Evolutionary conservation across 2,329 filamentous ascomycete species (phyloP), one percentile per base, ranked within the genome.

Genomic region (Nothophaeocryptopus gaeumannii): DNA sequence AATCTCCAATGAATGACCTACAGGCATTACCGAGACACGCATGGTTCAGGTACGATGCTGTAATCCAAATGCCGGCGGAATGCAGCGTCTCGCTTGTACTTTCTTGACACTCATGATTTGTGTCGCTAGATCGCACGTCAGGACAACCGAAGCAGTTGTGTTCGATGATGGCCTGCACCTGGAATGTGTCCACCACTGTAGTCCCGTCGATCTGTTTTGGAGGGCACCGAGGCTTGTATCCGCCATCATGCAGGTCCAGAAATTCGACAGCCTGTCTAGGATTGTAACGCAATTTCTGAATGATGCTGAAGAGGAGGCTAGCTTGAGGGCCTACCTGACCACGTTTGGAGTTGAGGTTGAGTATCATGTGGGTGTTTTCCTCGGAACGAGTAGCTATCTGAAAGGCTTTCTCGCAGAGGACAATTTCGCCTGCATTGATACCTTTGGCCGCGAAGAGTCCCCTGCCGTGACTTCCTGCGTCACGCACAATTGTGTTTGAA

Each of bases 1-100:
- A 71, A 56, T 82, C 78, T 2, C 79, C 78, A 34, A 81, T 77
- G 59, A 79, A 81, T 1, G 72, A 62, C 10, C 74, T 74, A 0
- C 48, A 50, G 13, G 71, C 71, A 56, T 80, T 82, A 8, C 60
- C 59, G 3, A 70, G 8, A 58, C 79, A 82, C 7, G 69, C 71
- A 53, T 82, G 78, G 50, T 82, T 82, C 53, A 80, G 72, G 47
- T 69, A 67, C 0, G 78, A 77, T 2, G 76, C 74, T 1, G 67
- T 47, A 2, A 65, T 48, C 77, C 78, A 82, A 12, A 80, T 44
- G 1, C 78, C 78, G 32, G 29, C 35, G 3, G 43, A 36, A 13
- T 20, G 5, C 5, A 14, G 16, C 16, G 9, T 11, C 11, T 15
- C 8, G 29, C 30, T 43, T 33, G 3, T 8, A 14, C 31, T 8